phyloP scores from a whole-genome alignment of 768 basidiomycete species.

The Butyriboletus loyo region DNA sequence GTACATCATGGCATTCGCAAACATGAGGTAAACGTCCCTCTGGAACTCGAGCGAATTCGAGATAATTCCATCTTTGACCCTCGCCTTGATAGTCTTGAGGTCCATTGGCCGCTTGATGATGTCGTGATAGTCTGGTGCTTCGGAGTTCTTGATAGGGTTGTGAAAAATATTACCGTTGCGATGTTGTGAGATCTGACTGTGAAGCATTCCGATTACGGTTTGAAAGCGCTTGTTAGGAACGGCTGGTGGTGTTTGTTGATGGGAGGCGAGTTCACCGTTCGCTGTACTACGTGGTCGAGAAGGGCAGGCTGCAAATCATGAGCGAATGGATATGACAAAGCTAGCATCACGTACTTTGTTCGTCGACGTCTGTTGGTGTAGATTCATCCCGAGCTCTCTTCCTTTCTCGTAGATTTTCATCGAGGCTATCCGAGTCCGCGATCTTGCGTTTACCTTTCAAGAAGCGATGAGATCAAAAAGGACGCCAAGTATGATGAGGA shows the following conservation, averaged over 20 bases:
- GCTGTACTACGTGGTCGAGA: constrained; percentile 19
- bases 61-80: constrained; percentile 80
- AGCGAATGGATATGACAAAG: background rate
- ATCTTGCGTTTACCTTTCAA: constrained; percentile 28
- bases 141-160: constrained; percentile 82
- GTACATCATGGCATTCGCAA: constrained; percentile 97
- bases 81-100: constrained; percentile 86
- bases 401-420: constrained; percentile 26
- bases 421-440: constrained; percentile 19
- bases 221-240: constrained; percentile 69
- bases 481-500: too few relatives aligned
- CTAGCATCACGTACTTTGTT: constrained; percentile 37
- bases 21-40: constrained; percentile 89
- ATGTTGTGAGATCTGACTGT: constrained; percentile 79
- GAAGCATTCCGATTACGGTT: constrained; percentile 75
- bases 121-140: constrained; percentile 89
- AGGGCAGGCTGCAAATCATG: constrained; percentile 8
- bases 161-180: constrained; percentile 89
- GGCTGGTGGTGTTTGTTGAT: constrained; percentile 20
- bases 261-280: constrained; percentile 15
- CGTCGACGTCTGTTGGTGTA: constrained; percentile 31
- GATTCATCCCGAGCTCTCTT: constrained; percentile 29
- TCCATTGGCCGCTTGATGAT: constrained; percentile 96
- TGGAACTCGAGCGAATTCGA: constrained; percentile 83
- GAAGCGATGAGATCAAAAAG: background rate